A percentile compares a stretch with the other conserved stretches of the same genome.
Evolutionary conservation across 768 basidiomycete species (phyloP).

Genomic region (Suillus fuscotomentosus): DNA sequence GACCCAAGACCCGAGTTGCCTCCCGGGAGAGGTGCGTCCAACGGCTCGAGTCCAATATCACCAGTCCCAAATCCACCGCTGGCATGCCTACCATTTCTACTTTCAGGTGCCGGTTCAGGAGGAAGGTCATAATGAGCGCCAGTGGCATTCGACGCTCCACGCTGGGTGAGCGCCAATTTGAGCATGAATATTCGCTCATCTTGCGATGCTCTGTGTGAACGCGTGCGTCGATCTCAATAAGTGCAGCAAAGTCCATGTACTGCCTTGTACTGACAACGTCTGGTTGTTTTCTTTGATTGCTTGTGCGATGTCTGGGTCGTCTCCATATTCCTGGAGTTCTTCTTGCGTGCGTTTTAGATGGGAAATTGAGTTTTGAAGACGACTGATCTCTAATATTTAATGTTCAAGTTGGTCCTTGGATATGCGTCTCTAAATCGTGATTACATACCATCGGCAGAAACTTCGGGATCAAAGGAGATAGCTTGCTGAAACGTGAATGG

Average conservation of each 20-base stretch:
- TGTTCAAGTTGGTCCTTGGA: background rate
- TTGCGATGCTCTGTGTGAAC: constrained; percentile 61
- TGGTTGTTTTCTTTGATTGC: constrained; percentile 70
- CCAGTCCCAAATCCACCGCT: background rate
- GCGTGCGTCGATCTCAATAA: constrained; percentile 10
- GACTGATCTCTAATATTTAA: constrained; percentile 58
- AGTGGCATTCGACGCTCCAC: constrained; percentile 35
- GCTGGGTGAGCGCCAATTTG: constrained; percentile 60
- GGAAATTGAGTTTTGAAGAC: constrained; percentile 68
- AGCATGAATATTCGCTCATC: constrained; percentile 73
- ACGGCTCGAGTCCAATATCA: background rate
- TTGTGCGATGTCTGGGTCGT: constrained; percentile 56
- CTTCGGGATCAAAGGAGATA: constrained; percentile 56
- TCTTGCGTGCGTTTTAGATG: constrained; percentile 64
- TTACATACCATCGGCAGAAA: constrained; percentile 66
- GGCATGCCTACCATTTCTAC: background rate
- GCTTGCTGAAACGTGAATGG: constrained; percentile 61
- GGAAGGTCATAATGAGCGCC: constrained; percentile 1
- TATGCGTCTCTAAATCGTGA: background rate
- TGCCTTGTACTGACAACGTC: constrained; percentile 49
- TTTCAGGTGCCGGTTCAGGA: background rate
- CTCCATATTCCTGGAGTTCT: constrained; percentile 46
- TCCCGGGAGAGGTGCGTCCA: background rate
- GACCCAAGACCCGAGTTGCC: background rate
- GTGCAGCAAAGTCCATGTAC: constrained; percentile 6